These are phyloP conservation scores for Penicillium sp. DNA, from an alignment of 2,329 filamentous ascomycete species.

Conservation along the genomic window DNA sequence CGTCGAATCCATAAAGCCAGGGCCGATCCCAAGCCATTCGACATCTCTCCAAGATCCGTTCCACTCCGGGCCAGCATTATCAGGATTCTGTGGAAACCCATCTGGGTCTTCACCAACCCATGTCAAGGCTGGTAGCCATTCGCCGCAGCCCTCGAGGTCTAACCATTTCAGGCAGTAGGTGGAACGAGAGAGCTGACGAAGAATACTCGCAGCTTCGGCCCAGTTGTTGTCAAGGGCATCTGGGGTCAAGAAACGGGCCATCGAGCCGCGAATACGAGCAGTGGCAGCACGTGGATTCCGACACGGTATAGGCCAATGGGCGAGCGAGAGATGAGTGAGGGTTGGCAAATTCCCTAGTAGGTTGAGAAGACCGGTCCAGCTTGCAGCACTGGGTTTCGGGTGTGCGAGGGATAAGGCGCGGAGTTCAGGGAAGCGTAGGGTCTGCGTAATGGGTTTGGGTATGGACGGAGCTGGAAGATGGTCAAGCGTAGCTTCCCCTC, in stretches of 20 bases:
- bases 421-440: slow-evolving; percentile 52
- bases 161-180: slow-evolving; percentile 62
- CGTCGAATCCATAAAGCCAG: slow-evolving; percentile 39
- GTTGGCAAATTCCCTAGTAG: slow-evolving; percentile 55
- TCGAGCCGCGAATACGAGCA: slow-evolving; percentile 44
- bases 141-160: slow-evolving; percentile 59
- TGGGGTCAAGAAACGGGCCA: slow-evolving; percentile 42
- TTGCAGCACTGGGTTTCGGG: slow-evolving; percentile 44
- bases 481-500: neutral
- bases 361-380: slow-evolving; percentile 57
- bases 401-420: slow-evolving; percentile 60
- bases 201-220: slow-evolving; percentile 56
- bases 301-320: slow-evolving; percentile 61
- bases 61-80: slow-evolving; percentile 45
- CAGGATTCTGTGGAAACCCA: slow-evolving; percentile 24
- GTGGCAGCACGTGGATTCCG: slow-evolving; percentile 55
- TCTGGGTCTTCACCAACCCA: slow-evolving; percentile 39
- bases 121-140: slow-evolving; percentile 56
- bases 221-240: slow-evolving; percentile 56
- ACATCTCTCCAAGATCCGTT: slow-evolving; percentile 48
- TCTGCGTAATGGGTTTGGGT: slow-evolving; percentile 25
- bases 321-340: slow-evolving; percentile 62
- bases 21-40: slow-evolving; percentile 43
- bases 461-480: slow-evolving; percentile 7
- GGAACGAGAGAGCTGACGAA: slow-evolving; percentile 56